Conservation (phyloP, 768 basidiomycete species). For the Epithele typhae region DNA sequence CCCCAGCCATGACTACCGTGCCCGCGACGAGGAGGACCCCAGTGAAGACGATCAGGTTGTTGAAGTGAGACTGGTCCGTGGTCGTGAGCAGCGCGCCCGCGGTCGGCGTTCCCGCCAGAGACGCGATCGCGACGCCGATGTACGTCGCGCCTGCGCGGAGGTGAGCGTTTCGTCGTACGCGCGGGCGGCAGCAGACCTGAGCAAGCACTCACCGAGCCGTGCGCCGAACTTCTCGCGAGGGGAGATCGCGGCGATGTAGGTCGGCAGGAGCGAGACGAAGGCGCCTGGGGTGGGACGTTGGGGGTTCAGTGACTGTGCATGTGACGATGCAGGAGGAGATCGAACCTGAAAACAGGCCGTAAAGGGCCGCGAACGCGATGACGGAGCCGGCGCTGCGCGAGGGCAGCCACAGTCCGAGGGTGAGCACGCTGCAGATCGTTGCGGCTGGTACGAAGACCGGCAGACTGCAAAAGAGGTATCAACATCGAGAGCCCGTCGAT, state of each 20-base stretch:
- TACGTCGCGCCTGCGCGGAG: conserved; percentile 24
- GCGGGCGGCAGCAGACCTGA: background rate
- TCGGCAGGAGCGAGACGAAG: conserved; percentile 26
- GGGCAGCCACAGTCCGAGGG: conserved; percentile 27
- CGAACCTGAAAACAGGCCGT: conserved; percentile 28
- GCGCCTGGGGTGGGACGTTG: conserved; percentile 15
- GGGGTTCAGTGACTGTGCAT: too few species aligned
- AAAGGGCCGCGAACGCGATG: conserved; percentile 26
- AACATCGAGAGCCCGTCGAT: too few species aligned
- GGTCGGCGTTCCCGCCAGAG: conserved; percentile 30
- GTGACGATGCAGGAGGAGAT: background rate
- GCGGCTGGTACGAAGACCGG: conserved; percentile 26
- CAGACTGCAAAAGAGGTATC: conserved; percentile 16
- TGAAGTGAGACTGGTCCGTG: conserved; percentile 22
- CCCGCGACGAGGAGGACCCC: conserved; percentile 23
- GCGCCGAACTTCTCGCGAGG: conserved; percentile 28
- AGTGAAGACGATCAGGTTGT: conserved; percentile 27
- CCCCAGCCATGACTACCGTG: conserved; percentile 3
- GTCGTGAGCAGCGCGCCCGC: conserved; percentile 28
- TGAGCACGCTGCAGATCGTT: conserved; percentile 20
- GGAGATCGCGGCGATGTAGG: conserved; percentile 28
- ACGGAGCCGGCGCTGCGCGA: conserved; percentile 20
- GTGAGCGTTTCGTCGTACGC: background rate
- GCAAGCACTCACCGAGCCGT: conserved; percentile 23
- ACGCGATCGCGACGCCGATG: conserved; percentile 25